Conservation (phyloP, 495 filamentous ascomycete genomes). For the Aspergillus cavernicola region DNA sequence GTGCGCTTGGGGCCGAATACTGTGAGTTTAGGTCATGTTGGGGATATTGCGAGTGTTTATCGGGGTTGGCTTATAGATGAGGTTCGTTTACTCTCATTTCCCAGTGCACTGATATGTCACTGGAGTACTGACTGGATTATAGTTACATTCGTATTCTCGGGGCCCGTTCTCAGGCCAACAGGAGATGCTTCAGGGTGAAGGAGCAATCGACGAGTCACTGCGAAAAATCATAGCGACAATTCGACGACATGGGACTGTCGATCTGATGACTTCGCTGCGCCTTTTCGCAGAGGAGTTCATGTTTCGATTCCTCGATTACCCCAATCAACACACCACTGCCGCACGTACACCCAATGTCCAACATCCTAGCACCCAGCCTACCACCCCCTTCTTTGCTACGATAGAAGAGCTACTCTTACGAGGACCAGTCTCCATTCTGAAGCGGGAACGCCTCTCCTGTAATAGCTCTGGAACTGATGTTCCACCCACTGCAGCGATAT, state of each 20-base stretch:
- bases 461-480: neutral
- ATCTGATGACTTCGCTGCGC: constrained; percentile 7
- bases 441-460: constrained; percentile 5
- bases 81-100: neutral
- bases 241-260: constrained; percentile 1
- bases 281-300: constrained; percentile 18
- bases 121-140: neutral
- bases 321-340: too few relatives aligned
- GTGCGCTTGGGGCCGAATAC: constrained; percentile 56
- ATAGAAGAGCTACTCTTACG: constrained; percentile 12
- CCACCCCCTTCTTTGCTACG: neutral
- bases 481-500: neutral
- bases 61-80: neutral
- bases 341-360: too few relatives aligned
- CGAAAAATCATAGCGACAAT: constrained; percentile 10
- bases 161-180: neutral
- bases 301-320: neutral
- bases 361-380: neutral
- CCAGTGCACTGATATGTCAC: neutral
- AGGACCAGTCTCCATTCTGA: constrained; percentile 10
- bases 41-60: constrained; percentile 26
- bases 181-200: constrained; percentile 6
- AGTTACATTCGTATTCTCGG: neutral
- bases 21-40: constrained; percentile 46
- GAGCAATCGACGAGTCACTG: constrained; percentile 9